Conservation (phyloP, 148 eudicot species). For the Vaccinium macrocarpon region DNA sequence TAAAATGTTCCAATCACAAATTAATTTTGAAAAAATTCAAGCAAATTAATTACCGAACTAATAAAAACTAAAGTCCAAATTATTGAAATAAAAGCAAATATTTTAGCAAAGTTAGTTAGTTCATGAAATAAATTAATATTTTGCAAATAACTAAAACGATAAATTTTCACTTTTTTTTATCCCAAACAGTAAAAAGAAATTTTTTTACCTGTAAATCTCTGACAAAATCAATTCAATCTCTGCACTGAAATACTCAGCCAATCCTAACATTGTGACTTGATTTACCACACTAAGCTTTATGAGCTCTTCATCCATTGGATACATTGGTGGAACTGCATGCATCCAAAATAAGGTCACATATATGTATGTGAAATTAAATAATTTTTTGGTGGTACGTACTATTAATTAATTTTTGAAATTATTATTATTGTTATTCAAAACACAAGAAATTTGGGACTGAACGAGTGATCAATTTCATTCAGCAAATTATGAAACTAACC, state of each 20-base stretch:
- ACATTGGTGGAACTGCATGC: conserved; percentile 42
- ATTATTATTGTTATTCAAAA: too few relatives aligned
- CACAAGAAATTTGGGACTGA: too few relatives aligned
- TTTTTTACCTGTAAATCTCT: conserved; percentile 28
- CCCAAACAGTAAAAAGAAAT: too few relatives aligned
- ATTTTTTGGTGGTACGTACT: background rate
- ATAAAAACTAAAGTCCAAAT: too few relatives aligned
- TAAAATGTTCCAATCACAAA: background rate
- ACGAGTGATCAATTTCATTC: background rate
- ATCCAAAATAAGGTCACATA: background rate
- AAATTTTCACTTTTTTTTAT: too few relatives aligned
- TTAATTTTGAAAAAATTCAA: too few relatives aligned
- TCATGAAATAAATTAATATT: too few relatives aligned
- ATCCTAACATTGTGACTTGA: conserved; percentile 33
- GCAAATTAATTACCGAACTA: too few relatives aligned
- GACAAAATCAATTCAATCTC: conserved; percentile 27
- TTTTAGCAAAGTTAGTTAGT: too few relatives aligned
- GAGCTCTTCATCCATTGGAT: conserved; percentile 35
- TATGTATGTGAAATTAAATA: background rate
- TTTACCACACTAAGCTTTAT: conserved; percentile 36
- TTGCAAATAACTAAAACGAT: too few relatives aligned
- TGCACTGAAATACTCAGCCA: conserved; percentile 28
- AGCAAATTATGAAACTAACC: conserved; percentile 14
- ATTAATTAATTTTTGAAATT: background rate
- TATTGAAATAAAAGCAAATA: too few relatives aligned